Evolutionary conservation across 306 rosid species (phyloP), one percentile per base, ranked within the genome.

Genomic region (Dryas drummondii): DNA sequence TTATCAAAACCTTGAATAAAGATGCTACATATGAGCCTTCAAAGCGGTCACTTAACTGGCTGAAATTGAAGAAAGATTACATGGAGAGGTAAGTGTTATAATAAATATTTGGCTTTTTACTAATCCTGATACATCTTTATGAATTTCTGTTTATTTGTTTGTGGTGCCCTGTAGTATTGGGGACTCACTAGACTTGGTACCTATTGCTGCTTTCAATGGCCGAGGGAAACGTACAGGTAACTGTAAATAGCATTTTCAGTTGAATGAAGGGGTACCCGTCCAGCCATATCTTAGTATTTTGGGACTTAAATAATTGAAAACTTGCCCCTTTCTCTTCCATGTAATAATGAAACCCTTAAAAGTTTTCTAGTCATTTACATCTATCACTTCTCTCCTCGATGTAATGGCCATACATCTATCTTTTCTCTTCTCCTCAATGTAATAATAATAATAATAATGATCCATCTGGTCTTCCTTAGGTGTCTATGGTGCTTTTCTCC

Each of bases 1-100:
- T 94, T 55, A 89, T 90, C 74, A 94, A 94, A 83, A 92, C 99
- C 55, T 71, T 94, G 78, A 52, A 81, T 68, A 89, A 86, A 77
- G 99, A 94, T 72, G 90, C 99, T 64, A 90, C 99, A 5, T 94
- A 94, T 61, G 99, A 94, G 84, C 97, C 99, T 80, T 83, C 97
- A 81, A 92, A 77, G 83, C 80, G 97, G 57, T 94, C 99, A 8
- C 91, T 68, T 68, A 94, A 94, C 79, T 94, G 98, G 97, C 85
- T 94, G 82, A 94, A 94, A 76, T 80, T 94, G 87, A 94, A 94
- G 93, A 94, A 94, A 84, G 97, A 94, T 81, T 92, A 94, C 81
- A 49, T 94, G 81, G 93, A 92, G 0, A 87, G 75, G 97, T 87
- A 81, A 83, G 94, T 54, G 77, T 11, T 61, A 42, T 48, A 27